A percentile compares a stretch with the other conserved stretches of the same genome.
Conservation (phyloP, 768 basidiomycete genomes). For the Lactarius akahatsu region DNA sequence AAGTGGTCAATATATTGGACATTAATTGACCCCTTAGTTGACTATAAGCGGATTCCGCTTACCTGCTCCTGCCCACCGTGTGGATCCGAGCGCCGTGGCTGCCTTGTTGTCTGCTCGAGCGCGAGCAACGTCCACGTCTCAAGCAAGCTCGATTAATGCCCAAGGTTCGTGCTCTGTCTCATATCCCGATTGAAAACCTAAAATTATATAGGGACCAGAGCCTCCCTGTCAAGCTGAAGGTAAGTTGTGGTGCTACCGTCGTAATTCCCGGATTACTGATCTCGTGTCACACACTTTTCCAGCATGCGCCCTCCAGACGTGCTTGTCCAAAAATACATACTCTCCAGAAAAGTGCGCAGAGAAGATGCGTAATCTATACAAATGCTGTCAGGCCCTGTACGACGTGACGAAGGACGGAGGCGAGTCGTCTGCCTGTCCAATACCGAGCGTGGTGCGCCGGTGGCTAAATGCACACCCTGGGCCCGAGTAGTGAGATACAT, state of each 20-base stretch:
- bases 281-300: conserved; percentile 5
- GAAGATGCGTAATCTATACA: conserved; percentile 53
- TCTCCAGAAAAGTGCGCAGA: conserved; percentile 59
- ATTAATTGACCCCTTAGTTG: too few species aligned
- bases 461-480: conserved; percentile 58
- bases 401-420: conserved; percentile 39
- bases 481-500: neutral
- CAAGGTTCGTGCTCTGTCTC: conserved; percentile 16
- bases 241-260: neutral
- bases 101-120: too few species aligned
- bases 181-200: neutral
- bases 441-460: conserved; percentile 47
- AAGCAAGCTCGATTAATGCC: neutral
- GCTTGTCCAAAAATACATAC: conserved; percentile 64
- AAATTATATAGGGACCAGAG: conserved; percentile 8
- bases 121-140: neutral
- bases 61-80: too few species aligned
- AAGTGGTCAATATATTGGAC: too few species aligned
- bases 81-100: too few species aligned
- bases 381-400: conserved; percentile 63
- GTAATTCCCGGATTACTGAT: neutral
- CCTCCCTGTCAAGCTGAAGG: conserved; percentile 29
- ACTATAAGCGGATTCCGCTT: too few species aligned
- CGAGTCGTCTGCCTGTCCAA: conserved; percentile 64
- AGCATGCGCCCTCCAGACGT: conserved; percentile 67